Evolutionary conservation across 2,329 filamentous ascomycete genomes (phyloP), one percentile per base, ranked within the genome.

Genomic region (Microcyclospora tardicrescens): DNA sequence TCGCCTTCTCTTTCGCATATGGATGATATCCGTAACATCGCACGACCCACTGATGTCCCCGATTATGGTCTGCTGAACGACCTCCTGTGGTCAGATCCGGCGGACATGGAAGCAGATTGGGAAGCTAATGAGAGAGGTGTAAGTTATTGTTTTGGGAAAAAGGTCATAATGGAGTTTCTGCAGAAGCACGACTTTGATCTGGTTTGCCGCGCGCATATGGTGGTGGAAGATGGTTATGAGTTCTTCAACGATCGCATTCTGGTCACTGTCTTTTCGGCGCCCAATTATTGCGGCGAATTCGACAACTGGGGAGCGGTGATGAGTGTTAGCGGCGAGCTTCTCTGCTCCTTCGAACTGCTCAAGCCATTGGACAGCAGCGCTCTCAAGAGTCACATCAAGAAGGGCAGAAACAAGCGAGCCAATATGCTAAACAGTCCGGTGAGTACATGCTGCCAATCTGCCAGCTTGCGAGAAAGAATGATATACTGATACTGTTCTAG

Each of bases 261-360:
- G 43, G 91, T 98, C 34, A 98, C 91, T 2, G 89, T 98, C 1
- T 98, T 98, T 60, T 95, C 86, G 46, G 91, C 91, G 36, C 91
- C 91, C 16, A 98, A 98, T 56, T 96, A 98, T 57, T 98, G 91
- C 54, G 91, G 91, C 49, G 91, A 98, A 61, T 98, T 98, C 50
- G 91, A 98, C 59, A 98, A 98, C 48, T 96, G 91, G 85, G 91
- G 91, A 14, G 91, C 91, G 11, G 87, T 96, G 49, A 98, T 98
- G 91, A 94, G 89, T 2, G 91, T 98, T 15, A 95, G 86, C 1
- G 77, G 76, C 11, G 91, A 96, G 61, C 66, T 98, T 37, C 75
- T 98, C 1, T 98, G 91, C 66, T 95, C 87, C 59, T 98, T 98
- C 57, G 91, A 98, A 63, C 71, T 98, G 12, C 72, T 98, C 43